Evolutionary conservation across 352 stramenopile species (phyloP), one percentile per base, ranked within the genome.

Genomic region (Globisporangium solare): DNA sequence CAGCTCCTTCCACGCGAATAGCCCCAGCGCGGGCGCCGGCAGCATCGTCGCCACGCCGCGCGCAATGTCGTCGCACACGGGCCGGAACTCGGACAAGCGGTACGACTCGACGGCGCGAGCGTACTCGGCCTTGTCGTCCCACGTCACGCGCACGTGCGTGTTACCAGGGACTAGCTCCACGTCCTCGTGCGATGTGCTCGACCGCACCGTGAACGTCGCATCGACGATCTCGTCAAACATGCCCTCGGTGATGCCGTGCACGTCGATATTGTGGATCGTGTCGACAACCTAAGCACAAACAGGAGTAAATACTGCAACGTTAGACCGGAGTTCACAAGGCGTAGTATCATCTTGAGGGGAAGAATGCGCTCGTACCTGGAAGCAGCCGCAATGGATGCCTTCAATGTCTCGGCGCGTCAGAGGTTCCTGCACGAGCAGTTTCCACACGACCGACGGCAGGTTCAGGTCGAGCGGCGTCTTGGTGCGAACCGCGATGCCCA

Each of bases 391-490:
- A 62, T 95, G 80, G 57, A 95, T 87, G 2, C 67, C 64, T 57
- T 95, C 83, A 48, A 95, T 81, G 67, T 98, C 94, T 35, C 85
- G 68, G 6, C 75, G 71, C 22, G 55, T 66, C 41, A 97, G 78
- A 10, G 66, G 64, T 52, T 98, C 74, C 11, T 76, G 72, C 15
- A 97, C 89, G 7, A 98, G 54, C n/a, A 89, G 56, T 58, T 98
- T 98, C 94, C 94, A 98, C 20, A 98, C 83, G 17, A 97, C 73
- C 0, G 86, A 70, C 22, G 94, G 86, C 22, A 98, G 67, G 54
- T 97, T 96, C 43, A 98, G 61, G 41, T 95, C 90, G 14, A 98
- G 71, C 49, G 89, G 94, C 27, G 94, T 96, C 73, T 97, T 97
- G 18, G 88, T 96, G 41, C 94, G 89, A 35, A 98, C 86, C 20